A percentile compares a stretch with the other conserved stretches of the same genome.
Conservation (phyloP, 2,329 filamentous ascomycete genomes). For the Aspergillus chevalieri region DNA sequence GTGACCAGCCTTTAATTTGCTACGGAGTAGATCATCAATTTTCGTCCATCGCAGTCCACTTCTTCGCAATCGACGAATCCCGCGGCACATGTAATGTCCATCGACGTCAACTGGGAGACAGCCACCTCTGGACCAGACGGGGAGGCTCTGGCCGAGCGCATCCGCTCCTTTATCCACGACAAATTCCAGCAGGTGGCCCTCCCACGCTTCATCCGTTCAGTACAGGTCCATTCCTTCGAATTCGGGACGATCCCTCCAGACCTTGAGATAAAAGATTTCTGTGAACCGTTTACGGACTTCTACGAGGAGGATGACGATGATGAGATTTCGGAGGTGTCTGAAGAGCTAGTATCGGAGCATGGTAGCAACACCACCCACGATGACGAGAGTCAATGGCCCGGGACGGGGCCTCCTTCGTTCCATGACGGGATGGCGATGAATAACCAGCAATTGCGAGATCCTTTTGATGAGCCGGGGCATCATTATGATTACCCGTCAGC, state of each 20-base stretch:
- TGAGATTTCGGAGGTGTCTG: slow-evolving; percentile 30
- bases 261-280: slow-evolving; percentile 92
- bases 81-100: slow-evolving; percentile 65
- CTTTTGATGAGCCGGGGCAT: slow-evolving; percentile 21
- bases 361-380: not conserved
- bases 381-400: slow-evolving; percentile 11
- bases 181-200: slow-evolving; percentile 90
- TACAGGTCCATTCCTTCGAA: slow-evolving; percentile 88
- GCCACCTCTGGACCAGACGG: slow-evolving; percentile 87
- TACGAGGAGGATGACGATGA: slow-evolving; percentile 71
- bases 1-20: too few relatives aligned
- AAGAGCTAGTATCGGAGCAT: slow-evolving; percentile 25
- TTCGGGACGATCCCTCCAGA: slow-evolving; percentile 79
- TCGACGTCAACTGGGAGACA: slow-evolving; percentile 94
- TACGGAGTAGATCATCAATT: not conserved
- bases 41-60: not conserved
- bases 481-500: slow-evolving; percentile 17
- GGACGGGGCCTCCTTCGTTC: slow-evolving; percentile 18
- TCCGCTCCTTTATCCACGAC: slow-evolving; percentile 89
- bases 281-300: slow-evolving; percentile 90
- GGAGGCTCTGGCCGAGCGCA: slow-evolving; percentile 71
- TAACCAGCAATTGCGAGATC: slow-evolving; percentile 22
- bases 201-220: slow-evolving; percentile 93
- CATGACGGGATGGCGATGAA: slow-evolving; percentile 24
- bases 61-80: not conserved